phyloP scores from a whole-genome alignment of 345 rosid species.

The Iberis pinnata region DNA sequence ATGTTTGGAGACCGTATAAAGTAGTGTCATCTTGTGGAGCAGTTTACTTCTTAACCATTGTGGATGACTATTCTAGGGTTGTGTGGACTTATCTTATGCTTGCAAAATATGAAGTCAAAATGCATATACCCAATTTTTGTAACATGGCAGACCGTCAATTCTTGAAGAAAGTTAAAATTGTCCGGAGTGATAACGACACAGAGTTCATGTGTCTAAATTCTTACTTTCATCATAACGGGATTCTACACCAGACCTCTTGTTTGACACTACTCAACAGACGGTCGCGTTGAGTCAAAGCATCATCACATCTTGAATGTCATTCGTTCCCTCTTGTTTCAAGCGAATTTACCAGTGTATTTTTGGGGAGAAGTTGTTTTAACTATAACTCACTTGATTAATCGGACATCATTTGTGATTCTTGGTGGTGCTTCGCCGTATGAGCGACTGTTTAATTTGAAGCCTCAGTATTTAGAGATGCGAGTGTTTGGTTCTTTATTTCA shows the following conservation, averaged over 20 bases:
- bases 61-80: neutral
- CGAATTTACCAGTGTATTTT: too few species aligned
- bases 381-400: too few species aligned
- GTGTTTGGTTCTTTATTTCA: too few species aligned
- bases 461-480: too few species aligned
- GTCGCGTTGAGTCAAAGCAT: too few species aligned
- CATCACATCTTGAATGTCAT: too few species aligned
- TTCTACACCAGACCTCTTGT: neutral
- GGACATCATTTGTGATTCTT: too few species aligned
- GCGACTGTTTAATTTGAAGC: too few species aligned
- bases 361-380: too few species aligned
- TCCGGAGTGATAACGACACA: neutral
- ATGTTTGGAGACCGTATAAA: neutral
- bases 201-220: neutral
- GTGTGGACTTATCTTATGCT: neutral
- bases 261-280: neutral
- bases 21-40: neutral
- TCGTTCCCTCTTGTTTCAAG: too few species aligned
- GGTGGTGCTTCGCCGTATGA: too few species aligned
- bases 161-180: neutral
- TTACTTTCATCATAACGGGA: neutral
- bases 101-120: neutral
- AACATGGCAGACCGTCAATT: neutral
- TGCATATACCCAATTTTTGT: neutral
- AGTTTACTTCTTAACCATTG: neutral